Base-by-base conservation (phyloP, 805 yeast species). In the Ogataea siamensis region DNA sequence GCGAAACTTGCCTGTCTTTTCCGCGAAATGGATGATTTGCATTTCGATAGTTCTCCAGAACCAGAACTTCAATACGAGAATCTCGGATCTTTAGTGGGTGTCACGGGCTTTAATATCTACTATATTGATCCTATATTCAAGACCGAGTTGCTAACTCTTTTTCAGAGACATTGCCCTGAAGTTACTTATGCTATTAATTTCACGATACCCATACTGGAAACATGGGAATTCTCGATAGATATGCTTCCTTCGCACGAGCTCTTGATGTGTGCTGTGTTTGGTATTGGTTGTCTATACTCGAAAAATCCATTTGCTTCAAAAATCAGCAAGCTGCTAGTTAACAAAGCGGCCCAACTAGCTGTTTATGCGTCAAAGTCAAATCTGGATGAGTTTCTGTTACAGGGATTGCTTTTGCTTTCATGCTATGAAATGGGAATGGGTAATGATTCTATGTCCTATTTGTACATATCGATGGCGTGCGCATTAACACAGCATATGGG, bases 401-500 rank as follows among this genome's bases (percentile, higher is more conserved):
- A 53, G 17, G 58, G 60, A 7, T 37, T 60, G 3, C 43, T 53
- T 7, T 36, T 58, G 8, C 29, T 60, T 15, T 59, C 65, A 4
- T 52, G 57, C 29, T 62, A 60, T 34, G 64, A 60, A 30, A 30
- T 54, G 39, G 60, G 64, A 1, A 51, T 51, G 46, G 61, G 60
- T 4, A 50, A 51, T 25, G 51, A 54, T 13, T 55, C 63, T 5
- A 55, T 57, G 31, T 51, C 66, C 0, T 60, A 61, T 32, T 32
- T 60, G 5, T 54, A 51, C 20, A 43, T 54, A 7, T 53, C 64
- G 1, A 54, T 62, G 49, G 55, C 61, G 1, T 60, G 66, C 24
- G 49, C 64, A 4, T 36, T 60, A 16, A 49, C 63, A 1, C 66
- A 62, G 37, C 65, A 62, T 34, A 51, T 61, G 56, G 65, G 66